A percentile compares a stretch with the other conserved stretches of the same genome.
Evolutionary conservation across 2,329 filamentous ascomycete genomes (phyloP).

Genomic region (Coniochaeta pulveracea): DNA sequence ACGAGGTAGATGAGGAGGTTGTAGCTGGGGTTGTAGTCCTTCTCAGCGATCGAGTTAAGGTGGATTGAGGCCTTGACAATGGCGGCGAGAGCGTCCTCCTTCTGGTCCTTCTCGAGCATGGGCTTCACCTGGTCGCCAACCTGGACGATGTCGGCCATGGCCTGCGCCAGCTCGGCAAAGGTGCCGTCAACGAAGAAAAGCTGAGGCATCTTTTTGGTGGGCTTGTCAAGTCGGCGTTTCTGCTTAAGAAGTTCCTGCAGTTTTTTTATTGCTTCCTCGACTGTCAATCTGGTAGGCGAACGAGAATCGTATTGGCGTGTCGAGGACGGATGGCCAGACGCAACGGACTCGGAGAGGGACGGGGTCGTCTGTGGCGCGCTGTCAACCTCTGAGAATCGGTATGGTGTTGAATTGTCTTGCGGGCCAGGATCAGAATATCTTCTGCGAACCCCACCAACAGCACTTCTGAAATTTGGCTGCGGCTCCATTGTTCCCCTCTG

Average conservation of each 20-base stretch:
- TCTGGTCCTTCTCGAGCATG: slow-evolving; percentile 61
- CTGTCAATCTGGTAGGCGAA: slow-evolving; percentile 1
- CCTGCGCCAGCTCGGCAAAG: slow-evolving; percentile 85
- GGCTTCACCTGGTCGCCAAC: slow-evolving; percentile 67
- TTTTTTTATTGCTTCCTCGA: too few relatives aligned
- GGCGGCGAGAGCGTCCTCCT: slow-evolving; percentile 83
- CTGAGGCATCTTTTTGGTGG: slow-evolving; percentile 33
- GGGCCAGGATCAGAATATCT: neutral
- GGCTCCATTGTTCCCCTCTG: too few relatives aligned
- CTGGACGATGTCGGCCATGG: slow-evolving; percentile 92
- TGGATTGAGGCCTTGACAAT: slow-evolving; percentile 68
- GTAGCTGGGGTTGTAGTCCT: slow-evolving; percentile 92
- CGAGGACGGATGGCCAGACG: too few relatives aligned
- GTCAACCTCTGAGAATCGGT: neutral
- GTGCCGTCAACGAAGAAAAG: slow-evolving; percentile 76
- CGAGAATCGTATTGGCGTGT: too few relatives aligned
- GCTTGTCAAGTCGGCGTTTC: neutral
- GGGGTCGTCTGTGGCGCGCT: neutral
- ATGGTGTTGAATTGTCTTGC: neutral
- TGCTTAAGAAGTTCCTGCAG: neutral
- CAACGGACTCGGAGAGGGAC: neutral
- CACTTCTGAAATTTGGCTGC: too few relatives aligned
- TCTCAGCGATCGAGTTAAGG: slow-evolving; percentile 82
- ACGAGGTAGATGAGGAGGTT: slow-evolving; percentile 94
- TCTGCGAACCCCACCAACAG: too few relatives aligned